These are phyloP conservation scores for Tylopilus cervinicoccineus DNA, from an alignment of 768 basidiomycete genomes.

Conservation along the genomic window DNA sequence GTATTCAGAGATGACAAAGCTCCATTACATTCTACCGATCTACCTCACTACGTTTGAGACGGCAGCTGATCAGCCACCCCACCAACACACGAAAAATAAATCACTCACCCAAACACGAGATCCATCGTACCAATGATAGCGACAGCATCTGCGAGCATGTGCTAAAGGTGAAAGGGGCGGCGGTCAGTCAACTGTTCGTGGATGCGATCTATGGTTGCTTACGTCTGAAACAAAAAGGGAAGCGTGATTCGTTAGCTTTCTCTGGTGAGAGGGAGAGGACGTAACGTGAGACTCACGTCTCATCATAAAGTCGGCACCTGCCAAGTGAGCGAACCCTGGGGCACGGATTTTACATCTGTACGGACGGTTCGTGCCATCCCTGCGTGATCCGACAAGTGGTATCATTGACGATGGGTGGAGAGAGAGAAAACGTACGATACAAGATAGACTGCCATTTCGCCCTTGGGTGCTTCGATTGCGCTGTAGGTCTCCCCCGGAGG, in stretches of 20 bases:
- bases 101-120: constrained; percentile 88
- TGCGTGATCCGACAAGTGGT: constrained; percentile 23
- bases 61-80: not conserved
- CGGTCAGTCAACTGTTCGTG: constrained; percentile 10
- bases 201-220: constrained; percentile 14
- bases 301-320: constrained; percentile 98
- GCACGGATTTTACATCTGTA: constrained; percentile 98
- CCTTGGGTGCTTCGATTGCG: constrained; percentile 98
- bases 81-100: not conserved
- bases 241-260: constrained; percentile 2
- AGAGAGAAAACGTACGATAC: constrained; percentile 64
- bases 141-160: constrained; percentile 92
- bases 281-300: constrained; percentile 55
- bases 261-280: not conserved
- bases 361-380: constrained; percentile 92
- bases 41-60: constrained; percentile 21
- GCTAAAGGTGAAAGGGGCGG: constrained; percentile 45
- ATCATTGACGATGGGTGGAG: not conserved
- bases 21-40: constrained; percentile 25
- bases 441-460: constrained; percentile 98
- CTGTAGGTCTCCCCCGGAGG: constrained; percentile 95
- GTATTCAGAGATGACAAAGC: constrained; percentile 9
- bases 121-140: constrained; percentile 99
- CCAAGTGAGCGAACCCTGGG: constrained; percentile 93
- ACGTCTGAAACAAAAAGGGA: constrained; percentile 32